Percentiles rank a stretch among this genome's conserved stretches.
These are phyloP conservation scores for Haematococcus sp. DNA, from an alignment of 139 green algal species.

Conservation along the genomic window DNA sequence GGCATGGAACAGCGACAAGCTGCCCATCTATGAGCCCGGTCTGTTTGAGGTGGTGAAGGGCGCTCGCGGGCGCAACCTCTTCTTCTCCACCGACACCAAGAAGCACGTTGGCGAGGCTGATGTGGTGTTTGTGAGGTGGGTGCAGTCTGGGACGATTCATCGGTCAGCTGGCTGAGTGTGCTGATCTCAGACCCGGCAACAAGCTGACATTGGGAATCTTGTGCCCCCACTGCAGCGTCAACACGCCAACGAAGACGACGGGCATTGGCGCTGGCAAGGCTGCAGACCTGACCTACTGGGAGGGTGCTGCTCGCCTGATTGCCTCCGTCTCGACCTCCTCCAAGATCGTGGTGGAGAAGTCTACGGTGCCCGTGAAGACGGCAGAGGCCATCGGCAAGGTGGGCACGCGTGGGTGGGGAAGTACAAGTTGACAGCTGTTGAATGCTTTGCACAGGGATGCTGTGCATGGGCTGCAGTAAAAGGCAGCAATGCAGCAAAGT, in stretches of 20 bases:
- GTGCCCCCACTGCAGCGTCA: conserved; percentile 69
- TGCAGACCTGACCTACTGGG: conserved; percentile 99
- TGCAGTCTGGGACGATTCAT: background rate
- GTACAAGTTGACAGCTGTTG: too few relatives aligned
- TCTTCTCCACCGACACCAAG: conserved; percentile 93
- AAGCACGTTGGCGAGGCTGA: conserved; percentile 94
- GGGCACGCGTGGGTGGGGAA: background rate
- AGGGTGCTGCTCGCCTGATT: conserved; percentile 93
- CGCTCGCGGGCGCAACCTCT: conserved; percentile 87
- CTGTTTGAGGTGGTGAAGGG: conserved; percentile 90
- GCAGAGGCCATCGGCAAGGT: conserved; percentile 97
- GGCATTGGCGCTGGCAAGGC: conserved; percentile 95
- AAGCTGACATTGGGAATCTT: background rate
- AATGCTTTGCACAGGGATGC: too few relatives aligned
- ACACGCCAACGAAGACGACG: conserved; percentile 97
- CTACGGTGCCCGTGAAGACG: conserved; percentile 98
- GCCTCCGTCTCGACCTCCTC: conserved; percentile 74
- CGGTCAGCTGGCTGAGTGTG: too few relatives aligned
- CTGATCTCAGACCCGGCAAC: too few relatives aligned
- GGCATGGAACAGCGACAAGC: conserved; percentile 94
- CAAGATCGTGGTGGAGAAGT: conserved; percentile 99
- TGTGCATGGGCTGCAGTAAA: too few relatives aligned
- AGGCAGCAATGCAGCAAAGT: too few relatives aligned
- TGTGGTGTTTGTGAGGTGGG: conserved; percentile 93
- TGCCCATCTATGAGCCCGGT: conserved; percentile 99